Percentiles rank a stretch among this genome's conserved stretches.
Conservation (phyloP, 2,329 filamentous ascomycete genomes). For the Mycosphaerella arachidis region DNA sequence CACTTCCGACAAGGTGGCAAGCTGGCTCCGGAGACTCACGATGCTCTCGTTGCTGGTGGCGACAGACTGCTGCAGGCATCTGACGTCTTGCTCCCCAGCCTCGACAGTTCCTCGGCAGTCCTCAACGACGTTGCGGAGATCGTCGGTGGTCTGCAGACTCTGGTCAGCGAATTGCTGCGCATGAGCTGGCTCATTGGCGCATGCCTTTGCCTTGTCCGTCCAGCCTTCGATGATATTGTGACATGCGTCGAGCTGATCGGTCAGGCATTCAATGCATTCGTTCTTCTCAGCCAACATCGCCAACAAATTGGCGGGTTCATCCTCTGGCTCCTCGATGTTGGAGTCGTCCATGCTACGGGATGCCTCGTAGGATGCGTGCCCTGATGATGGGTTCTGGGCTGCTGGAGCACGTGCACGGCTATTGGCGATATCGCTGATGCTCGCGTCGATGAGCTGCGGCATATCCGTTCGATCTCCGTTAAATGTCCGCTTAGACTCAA, state of each 20-base stretch:
- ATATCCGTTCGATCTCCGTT: background rate
- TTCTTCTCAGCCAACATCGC: background rate
- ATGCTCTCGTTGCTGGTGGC: no score
- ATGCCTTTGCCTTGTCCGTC: no score
- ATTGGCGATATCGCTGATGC: background rate
- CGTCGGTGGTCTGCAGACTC: no score
- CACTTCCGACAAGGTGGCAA: background rate
- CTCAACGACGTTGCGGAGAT: no score
- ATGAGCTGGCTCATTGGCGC: no score
- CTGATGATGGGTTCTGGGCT: background rate
- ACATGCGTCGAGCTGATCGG: no score
- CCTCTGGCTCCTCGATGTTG: background rate
- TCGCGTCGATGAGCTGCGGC: background rate
- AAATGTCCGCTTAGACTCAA: background rate
- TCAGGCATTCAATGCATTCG: background rate
- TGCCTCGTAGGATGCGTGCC: background rate
- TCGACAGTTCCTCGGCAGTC: no score
- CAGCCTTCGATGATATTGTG: no score
- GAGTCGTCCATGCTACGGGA: background rate
- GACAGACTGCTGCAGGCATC: no score
- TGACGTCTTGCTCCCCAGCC: no score
- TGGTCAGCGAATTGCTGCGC: no score
- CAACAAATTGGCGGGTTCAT: background rate
- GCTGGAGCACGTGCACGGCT: background rate
- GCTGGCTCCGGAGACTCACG: no score